Percentiles rank a stretch among this genome's conserved stretches.
Conservation (phyloP, 352 stramenopile species). For the Phytophthora sojae region DNA sequence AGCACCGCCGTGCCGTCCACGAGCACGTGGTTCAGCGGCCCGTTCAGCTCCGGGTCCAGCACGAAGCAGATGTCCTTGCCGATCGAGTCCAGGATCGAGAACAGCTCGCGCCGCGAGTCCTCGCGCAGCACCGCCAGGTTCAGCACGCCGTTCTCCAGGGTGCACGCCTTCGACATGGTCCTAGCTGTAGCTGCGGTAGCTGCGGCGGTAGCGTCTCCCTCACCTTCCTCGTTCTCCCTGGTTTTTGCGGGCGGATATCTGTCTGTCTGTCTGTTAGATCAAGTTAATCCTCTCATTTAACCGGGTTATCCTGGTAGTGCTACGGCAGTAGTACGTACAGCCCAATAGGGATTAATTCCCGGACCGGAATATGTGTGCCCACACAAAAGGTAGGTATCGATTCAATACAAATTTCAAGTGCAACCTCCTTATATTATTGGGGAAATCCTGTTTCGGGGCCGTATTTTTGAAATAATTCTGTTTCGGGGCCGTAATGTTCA, state of each 20-base stretch:
- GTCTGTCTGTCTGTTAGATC: too few relatives aligned
- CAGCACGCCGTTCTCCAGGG: slow-evolving; percentile 85
- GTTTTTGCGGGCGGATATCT: neutral
- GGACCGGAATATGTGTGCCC: too few relatives aligned
- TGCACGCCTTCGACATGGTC: slow-evolving; percentile 80
- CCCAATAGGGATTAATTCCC: too few relatives aligned
- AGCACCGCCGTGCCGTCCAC: slow-evolving; percentile 87
- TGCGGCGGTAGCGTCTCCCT: neutral
- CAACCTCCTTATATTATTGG: too few relatives aligned
- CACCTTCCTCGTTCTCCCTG: neutral
- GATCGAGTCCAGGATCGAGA: slow-evolving; percentile 84
- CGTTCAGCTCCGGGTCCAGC: slow-evolving; percentile 83
- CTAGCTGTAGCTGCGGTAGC: neutral
- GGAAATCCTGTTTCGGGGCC: too few relatives aligned
- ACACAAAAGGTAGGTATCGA: too few relatives aligned
- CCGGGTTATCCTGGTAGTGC: too few relatives aligned
- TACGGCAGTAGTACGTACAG: too few relatives aligned
- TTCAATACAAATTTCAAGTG: too few relatives aligned
- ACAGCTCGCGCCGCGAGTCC: slow-evolving; percentile 85
- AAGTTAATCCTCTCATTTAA: too few relatives aligned
- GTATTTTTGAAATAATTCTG: too few relatives aligned
- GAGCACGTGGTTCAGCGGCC: slow-evolving; percentile 87
- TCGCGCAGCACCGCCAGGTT: slow-evolving; percentile 89
- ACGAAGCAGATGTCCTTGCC: slow-evolving; percentile 91
- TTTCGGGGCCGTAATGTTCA: too few relatives aligned